A percentile compares a stretch with the other conserved stretches of the same genome.
Conservation (phyloP, 352 stramenopile genomes). For the Pythium brassicae region DNA sequence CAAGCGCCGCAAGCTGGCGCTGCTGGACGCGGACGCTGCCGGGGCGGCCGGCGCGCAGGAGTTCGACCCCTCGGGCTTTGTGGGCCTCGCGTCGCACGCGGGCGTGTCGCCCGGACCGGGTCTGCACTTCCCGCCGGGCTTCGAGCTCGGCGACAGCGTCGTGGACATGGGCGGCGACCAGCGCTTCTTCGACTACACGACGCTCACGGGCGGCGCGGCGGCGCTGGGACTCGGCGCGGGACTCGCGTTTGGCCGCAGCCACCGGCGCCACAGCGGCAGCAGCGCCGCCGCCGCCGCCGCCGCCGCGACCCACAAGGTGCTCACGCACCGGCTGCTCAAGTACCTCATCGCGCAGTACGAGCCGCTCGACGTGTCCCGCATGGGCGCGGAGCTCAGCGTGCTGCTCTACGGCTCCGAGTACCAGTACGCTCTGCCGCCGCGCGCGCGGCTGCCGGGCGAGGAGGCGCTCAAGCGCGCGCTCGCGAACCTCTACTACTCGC, state of each 20-base stretch:
- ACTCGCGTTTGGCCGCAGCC: no score
- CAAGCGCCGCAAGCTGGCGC: conserved; percentile 41
- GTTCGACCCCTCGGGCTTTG: conserved; percentile 67
- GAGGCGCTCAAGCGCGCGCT: conserved; percentile 69
- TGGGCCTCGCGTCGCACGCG: conserved; percentile 32
- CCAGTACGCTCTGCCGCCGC: no score
- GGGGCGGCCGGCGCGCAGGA: conserved; percentile 19
- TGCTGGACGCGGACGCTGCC: conserved; percentile 23
- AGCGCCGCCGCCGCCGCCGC: no score
- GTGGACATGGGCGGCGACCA: conserved; percentile 51
- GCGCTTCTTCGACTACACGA: conserved; percentile 50
- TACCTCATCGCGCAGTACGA: conserved; percentile 79
- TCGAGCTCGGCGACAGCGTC: conserved; percentile 41
- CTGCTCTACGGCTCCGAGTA: conserved; percentile 27
- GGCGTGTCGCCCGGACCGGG: conserved; percentile 16
- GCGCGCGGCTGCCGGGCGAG: conserved; percentile 54
- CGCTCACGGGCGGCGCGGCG: conserved; percentile 11
- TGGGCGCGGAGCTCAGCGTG: conserved; percentile 54
- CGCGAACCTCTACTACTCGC: conserved; percentile 75
- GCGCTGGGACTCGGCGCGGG: conserved; percentile 12
- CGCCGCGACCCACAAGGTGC: conserved; percentile 50
- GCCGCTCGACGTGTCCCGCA: conserved; percentile 62
- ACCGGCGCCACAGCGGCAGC: no score
- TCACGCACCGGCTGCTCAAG: conserved; percentile 66
- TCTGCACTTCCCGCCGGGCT: conserved; percentile 49